phyloP scores from a whole-genome alignment of 345 rosid genomes.

The Theobroma cacao region DNA sequence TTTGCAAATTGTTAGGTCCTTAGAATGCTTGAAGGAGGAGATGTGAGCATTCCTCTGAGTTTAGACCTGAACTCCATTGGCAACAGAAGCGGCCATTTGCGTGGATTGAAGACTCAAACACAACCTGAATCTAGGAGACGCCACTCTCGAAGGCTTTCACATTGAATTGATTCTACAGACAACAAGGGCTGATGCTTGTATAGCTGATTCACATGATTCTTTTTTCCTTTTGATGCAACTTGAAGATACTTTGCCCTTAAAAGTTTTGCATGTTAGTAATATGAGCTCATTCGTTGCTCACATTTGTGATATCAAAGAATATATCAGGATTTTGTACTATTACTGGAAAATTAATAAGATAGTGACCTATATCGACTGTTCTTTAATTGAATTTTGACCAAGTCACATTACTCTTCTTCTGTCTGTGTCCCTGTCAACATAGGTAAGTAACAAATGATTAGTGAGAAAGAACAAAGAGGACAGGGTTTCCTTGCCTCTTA shows the following conservation, averaged over 20 bases:
- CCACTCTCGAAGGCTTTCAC: conserved; percentile 54
- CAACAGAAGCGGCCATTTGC: conserved; percentile 58
- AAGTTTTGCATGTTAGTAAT: not conserved
- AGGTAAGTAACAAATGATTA: not conserved
- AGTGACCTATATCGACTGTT: not conserved
- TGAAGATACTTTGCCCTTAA: not conserved
- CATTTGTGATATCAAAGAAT: not conserved
- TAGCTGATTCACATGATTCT: conserved; percentile 1
- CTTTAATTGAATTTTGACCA: not conserved
- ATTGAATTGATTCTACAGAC: not conserved
- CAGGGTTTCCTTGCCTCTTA: not conserved
- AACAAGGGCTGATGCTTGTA: not conserved
- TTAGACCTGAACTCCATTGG: conserved; percentile 54
- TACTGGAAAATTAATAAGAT: not conserved
- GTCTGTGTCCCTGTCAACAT: not conserved
- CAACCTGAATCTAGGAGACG: conserved; percentile 28
- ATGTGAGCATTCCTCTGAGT: conserved; percentile 31
- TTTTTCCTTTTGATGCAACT: not conserved
- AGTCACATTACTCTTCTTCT: not conserved
- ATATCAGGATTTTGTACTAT: not conserved
- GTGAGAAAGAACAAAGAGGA: not conserved
- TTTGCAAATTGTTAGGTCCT: conserved; percentile 19
- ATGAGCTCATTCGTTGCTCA: not conserved
- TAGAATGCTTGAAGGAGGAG: conserved; percentile 61
- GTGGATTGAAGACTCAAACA: conserved; percentile 32